These are phyloP conservation scores for Ascochyta rabiei DNA, from an alignment of 2,329 filamentous ascomycete species.

Conservation along the genomic window DNA sequence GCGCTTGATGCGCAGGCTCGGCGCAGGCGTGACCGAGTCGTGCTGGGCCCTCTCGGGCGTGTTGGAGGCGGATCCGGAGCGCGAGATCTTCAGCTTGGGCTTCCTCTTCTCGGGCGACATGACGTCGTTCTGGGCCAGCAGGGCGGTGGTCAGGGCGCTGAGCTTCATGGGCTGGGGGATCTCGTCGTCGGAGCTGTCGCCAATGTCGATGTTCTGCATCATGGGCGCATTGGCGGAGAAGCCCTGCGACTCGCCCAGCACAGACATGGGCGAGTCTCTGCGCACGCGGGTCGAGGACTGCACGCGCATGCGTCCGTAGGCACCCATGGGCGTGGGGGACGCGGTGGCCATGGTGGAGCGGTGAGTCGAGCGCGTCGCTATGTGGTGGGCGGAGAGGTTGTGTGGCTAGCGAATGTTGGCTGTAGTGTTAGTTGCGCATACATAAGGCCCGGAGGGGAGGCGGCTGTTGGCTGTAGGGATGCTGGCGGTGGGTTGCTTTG, in stretches of 20 bases:
- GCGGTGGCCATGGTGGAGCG: slow-evolving; percentile 46
- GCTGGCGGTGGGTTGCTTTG: slow-evolving; percentile 32
- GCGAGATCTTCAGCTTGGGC: slow-evolving; percentile 48
- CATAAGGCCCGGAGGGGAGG: slow-evolving; percentile 43
- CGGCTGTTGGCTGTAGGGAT: slow-evolving; percentile 46
- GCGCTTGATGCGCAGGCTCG: slow-evolving; percentile 48
- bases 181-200: slow-evolving; percentile 94
- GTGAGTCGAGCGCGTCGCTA: slow-evolving; percentile 25
- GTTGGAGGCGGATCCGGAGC: slow-evolving; percentile 44
- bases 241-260: slow-evolving; percentile 52
- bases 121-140: slow-evolving; percentile 63
- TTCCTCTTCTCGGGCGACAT: slow-evolving; percentile 47
- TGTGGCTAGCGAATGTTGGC: slow-evolving; percentile 48
- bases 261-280: slow-evolving; percentile 55
- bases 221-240: slow-evolving; percentile 54
- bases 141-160: slow-evolving; percentile 86
- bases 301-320: slow-evolving; percentile 48
- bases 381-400: slow-evolving; percentile 25
- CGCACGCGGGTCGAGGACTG: slow-evolving; percentile 45
- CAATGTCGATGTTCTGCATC: slow-evolving; percentile 60
- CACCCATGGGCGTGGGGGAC: slow-evolving; percentile 49
- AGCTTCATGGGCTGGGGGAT: slow-evolving; percentile 87
- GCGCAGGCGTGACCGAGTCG: slow-evolving; percentile 49
- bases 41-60: slow-evolving; percentile 40
- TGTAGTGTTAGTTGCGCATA: slow-evolving; percentile 48